A percentile compares a stretch with the other conserved stretches of the same genome.
phyloP scores from a whole-genome alignment of 306 rosid genomes.

The Vicia faba region DNA sequence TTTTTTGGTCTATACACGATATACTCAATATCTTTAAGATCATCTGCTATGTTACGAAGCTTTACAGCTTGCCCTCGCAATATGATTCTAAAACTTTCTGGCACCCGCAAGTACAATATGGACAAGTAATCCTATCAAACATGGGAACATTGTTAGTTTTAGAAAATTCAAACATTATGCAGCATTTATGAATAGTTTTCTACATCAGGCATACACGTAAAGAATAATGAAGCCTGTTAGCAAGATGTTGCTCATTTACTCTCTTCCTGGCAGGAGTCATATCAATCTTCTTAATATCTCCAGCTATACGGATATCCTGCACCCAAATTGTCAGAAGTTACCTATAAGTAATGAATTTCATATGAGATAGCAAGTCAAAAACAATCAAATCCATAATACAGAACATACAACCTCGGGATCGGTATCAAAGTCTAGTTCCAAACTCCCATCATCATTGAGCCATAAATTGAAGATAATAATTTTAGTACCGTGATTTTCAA shows the following conservation, averaged over 20 bases:
- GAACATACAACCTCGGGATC: conserved; percentile 67
- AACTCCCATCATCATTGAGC: conserved; percentile 56
- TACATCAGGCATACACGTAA: conserved; percentile 70
- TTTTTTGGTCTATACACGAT: conserved; percentile 70
- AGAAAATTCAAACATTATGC: conserved; percentile 7
- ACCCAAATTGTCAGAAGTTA: conserved; percentile 37
- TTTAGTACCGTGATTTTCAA: conserved; percentile 81
- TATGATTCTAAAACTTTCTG: conserved; percentile 59
- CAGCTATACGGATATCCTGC: conserved; percentile 73
- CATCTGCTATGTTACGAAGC: conserved; percentile 72
- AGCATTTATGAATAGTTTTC: conserved; percentile 18
- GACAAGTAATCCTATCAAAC: conserved; percentile 77
- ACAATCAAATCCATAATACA: conserved; percentile 3
- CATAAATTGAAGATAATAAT: conserved; percentile 83
- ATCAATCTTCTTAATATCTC: conserved; percentile 48
- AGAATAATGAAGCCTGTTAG: conserved; percentile 60
- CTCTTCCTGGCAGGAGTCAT: conserved; percentile 26
- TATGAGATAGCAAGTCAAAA: background rate
- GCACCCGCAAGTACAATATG: conserved; percentile 77
- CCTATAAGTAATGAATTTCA: conserved; percentile 22
- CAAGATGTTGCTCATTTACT: conserved; percentile 67
- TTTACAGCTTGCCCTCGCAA: conserved; percentile 70
- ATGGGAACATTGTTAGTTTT: conserved; percentile 33
- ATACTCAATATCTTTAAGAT: conserved; percentile 58
- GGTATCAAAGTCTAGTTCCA: conserved; percentile 73